These are phyloP conservation scores for Mycena sp. DNA, from an alignment of 1,284 basidiomycete species.

Conservation along the genomic window DNA sequence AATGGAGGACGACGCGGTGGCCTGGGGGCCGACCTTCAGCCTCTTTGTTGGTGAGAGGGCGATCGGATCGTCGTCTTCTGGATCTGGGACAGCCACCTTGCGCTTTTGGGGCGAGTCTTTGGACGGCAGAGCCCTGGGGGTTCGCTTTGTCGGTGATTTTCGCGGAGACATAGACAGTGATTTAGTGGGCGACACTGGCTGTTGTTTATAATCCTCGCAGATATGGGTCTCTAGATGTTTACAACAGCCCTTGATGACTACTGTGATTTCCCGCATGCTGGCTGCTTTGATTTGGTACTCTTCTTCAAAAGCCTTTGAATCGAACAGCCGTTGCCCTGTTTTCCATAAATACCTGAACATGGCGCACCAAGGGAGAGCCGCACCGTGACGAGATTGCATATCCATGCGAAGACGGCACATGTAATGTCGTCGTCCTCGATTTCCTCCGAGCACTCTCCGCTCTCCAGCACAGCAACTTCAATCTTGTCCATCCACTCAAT, in stretches of 20 bases:
- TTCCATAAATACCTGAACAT: no score
- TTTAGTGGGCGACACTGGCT: no score
- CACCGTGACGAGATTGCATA: constrained; percentile 21
- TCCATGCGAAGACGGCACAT: constrained; percentile 15
- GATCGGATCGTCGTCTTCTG: background rate
- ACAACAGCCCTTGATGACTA: background rate
- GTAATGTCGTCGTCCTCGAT: constrained; percentile 14
- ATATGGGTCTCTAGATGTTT: background rate
- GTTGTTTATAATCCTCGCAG: background rate
- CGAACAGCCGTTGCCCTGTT: background rate
- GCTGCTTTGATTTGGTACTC: constrained; percentile 1
- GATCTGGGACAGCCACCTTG: constrained; percentile 5
- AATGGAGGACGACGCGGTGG: background rate
- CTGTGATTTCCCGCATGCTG: constrained; percentile 3
- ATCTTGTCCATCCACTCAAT: constrained; percentile 2
- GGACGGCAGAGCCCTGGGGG: constrained; percentile 1
- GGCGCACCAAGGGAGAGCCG: no score
- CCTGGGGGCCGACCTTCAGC: constrained; percentile 5
- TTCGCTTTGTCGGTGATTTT: constrained; percentile 20
- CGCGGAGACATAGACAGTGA: background rate
- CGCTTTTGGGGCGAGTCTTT: constrained; percentile 25
- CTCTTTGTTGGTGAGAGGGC: constrained; percentile 20
- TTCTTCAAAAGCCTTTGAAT: constrained; percentile 10
- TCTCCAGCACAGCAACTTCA: background rate
- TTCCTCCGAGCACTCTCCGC: background rate